These are phyloP conservation scores for Stachybotrys elegans DNA, from an alignment of 2,329 filamentous ascomycete species.

Conservation along the genomic window DNA sequence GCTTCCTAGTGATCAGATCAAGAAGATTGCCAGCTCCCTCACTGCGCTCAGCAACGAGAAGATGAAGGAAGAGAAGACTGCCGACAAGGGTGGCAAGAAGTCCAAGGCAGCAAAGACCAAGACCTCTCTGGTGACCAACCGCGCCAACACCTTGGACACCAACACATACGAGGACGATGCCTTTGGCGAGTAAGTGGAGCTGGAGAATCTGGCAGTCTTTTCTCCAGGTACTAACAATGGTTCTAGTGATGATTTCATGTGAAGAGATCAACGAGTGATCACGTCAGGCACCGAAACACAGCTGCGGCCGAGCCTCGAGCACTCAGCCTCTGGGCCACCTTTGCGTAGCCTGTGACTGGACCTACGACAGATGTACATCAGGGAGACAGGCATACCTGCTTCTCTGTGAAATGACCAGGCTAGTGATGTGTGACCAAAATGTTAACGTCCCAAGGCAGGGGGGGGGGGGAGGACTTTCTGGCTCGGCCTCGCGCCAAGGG, in stretches of 20 bases:
- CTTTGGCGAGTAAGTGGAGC: constrained; percentile 76
- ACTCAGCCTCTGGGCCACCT: too few species aligned
- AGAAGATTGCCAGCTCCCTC: constrained; percentile 84
- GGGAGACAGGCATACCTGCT: too few species aligned
- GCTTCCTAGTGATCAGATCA: constrained; percentile 86
- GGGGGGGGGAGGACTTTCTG: too few species aligned
- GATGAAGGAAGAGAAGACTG: constrained; percentile 95
- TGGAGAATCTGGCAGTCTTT: too few species aligned
- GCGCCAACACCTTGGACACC: constrained; percentile 62
- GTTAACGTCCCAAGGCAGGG: too few species aligned
- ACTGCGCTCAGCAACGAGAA: constrained; percentile 96
- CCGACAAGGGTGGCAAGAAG: constrained; percentile 95
- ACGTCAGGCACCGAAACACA: too few species aligned
- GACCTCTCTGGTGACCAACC: constrained; percentile 66
- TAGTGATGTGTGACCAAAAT: too few species aligned
- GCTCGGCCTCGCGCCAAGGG: too few species aligned
- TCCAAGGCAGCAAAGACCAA: constrained; percentile 95
- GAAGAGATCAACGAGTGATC: constrained; percentile 32
- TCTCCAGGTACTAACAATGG: constrained; percentile 12
- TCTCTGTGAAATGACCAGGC: too few species aligned
- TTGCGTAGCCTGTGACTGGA: too few species aligned
- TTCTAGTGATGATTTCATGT: constrained; percentile 67
- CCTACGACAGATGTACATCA: too few species aligned
- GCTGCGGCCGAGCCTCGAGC: too few species aligned
- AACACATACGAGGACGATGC: constrained; percentile 72